Conservation (phyloP, 2,329 filamentous ascomycete species). For the Neofusicoccum laricinum region DNA sequence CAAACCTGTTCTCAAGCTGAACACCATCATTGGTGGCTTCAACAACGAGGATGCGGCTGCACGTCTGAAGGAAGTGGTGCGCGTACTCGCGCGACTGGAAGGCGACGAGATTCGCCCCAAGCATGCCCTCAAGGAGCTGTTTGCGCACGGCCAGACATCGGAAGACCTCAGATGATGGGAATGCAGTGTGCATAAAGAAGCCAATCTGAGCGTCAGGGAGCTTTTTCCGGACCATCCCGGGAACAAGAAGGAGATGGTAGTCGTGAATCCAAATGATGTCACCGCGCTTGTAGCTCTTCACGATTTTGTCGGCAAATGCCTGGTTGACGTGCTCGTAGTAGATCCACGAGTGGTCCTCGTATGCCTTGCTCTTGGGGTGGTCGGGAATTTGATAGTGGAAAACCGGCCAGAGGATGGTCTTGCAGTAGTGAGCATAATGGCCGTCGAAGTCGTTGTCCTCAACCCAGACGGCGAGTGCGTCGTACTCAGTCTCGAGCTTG, state of each 20-base stretch:
- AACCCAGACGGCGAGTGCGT: slow-evolving; percentile 80
- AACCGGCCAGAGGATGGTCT: slow-evolving; percentile 95
- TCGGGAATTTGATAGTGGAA: slow-evolving; percentile 98
- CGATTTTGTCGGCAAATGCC: slow-evolving; percentile 85
- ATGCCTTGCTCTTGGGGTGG: slow-evolving; percentile 96
- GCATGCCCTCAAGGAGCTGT: slow-evolving; percentile 84
- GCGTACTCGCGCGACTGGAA: slow-evolving; percentile 95
- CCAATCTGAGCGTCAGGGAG: slow-evolving; percentile 92
- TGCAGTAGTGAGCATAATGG: slow-evolving; percentile 95
- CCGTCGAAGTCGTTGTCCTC: slow-evolving; percentile 91
- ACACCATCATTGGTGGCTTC: slow-evolving; percentile 86
- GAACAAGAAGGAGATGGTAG: slow-evolving; percentile 88
- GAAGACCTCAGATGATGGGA: slow-evolving; percentile 95
- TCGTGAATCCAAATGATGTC: slow-evolving; percentile 96
- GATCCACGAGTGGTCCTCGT: slow-evolving; percentile 94
- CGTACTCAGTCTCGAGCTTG: slow-evolving; percentile 73
- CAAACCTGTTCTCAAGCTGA: slow-evolving; percentile 87
- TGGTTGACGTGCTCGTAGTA: slow-evolving; percentile 93
- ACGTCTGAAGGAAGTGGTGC: slow-evolving; percentile 92
- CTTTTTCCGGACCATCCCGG: slow-evolving; percentile 84
- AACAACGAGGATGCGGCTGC: slow-evolving; percentile 84
- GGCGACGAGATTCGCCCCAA: slow-evolving; percentile 86
- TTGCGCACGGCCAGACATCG: slow-evolving; percentile 84
- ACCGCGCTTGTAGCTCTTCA: slow-evolving; percentile 88
- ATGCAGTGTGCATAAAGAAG: slow-evolving; percentile 92